Evolutionary conservation across 345 rosid genomes (phyloP).

Genomic region (Brassica rapa): DNA sequence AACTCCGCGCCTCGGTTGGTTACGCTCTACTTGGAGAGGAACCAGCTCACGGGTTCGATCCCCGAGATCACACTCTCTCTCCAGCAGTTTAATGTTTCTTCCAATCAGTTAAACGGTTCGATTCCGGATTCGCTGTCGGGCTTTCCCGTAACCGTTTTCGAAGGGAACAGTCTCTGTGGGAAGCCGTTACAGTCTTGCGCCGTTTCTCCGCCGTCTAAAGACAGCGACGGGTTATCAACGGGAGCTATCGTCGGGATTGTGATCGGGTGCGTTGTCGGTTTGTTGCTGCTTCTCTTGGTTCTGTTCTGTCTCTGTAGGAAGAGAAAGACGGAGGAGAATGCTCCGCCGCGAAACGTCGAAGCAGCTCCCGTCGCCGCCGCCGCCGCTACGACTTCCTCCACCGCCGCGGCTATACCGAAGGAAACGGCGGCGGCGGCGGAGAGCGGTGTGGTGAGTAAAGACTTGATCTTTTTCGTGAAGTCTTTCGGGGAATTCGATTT

Average conservation of each 20-base stretch:
- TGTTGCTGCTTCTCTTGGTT: slow-evolving; percentile 50
- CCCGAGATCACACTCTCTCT: slow-evolving; percentile 58
- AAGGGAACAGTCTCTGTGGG: slow-evolving; percentile 77
- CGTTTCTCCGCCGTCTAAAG: slow-evolving; percentile 2
- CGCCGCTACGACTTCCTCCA: slow-evolving; percentile 32
- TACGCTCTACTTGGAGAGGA: slow-evolving; percentile 61
- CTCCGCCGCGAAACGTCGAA: slow-evolving; percentile 33
- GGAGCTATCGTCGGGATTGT: slow-evolving; percentile 81
- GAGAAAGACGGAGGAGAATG: slow-evolving; percentile 40
- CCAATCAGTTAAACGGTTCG: slow-evolving; percentile 59
- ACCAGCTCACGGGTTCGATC: slow-evolving; percentile 65
- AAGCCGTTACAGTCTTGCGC: slow-evolving; percentile 55
- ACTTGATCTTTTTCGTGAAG: slow-evolving; percentile 69
- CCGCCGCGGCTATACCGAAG: slow-evolving; percentile 31
- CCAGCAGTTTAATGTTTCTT: slow-evolving; percentile 68
- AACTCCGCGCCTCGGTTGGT: slow-evolving; percentile 54
- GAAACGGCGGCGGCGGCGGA: slow-evolving; percentile 33
- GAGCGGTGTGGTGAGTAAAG: slow-evolving; percentile 44
- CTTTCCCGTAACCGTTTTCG: slow-evolving; percentile 46
- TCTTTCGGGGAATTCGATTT: slow-evolving; percentile 57
- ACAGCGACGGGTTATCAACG: slow-evolving; percentile 45
- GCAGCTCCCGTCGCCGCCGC: slow-evolving; percentile 42
- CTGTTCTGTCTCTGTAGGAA: slow-evolving; percentile 50
- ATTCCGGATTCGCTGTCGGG: slow-evolving; percentile 50
- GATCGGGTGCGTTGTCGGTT: slow-evolving; percentile 53